Conservation (phyloP, 2,329 filamentous ascomycete genomes). For the Cytospora paraplurivora region DNA sequence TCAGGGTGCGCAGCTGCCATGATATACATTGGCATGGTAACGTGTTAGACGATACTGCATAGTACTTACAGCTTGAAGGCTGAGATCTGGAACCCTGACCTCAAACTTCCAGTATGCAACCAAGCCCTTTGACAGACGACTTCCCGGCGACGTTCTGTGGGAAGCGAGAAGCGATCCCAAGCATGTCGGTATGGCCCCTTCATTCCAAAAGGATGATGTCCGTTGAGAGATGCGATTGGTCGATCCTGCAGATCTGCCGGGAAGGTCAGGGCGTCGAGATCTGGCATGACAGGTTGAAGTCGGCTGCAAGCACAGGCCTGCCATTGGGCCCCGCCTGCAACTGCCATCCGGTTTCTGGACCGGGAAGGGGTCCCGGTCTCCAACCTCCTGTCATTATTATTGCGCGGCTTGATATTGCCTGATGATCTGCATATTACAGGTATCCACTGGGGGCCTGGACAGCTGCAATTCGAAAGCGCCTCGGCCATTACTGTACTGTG, state of each 20-base stretch:
- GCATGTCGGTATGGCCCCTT: slow-evolving; percentile 14
- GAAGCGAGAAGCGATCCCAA: slow-evolving; percentile 10
- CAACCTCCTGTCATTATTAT: slow-evolving; percentile 25
- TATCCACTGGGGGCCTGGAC: slow-evolving; percentile 4
- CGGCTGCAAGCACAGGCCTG: slow-evolving; percentile 27
- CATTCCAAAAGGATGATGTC: slow-evolving; percentile 9
- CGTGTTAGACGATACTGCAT: not conserved
- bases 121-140: slow-evolving; percentile 20
- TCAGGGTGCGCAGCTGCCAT: slow-evolving; percentile 11
- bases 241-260: slow-evolving; percentile 29
- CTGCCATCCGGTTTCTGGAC: slow-evolving; percentile 30
- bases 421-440: slow-evolving; percentile 21
- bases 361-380: slow-evolving; percentile 19
- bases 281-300: slow-evolving; percentile 29
- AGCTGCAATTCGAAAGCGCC: not conserved
- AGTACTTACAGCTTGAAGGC: slow-evolving; percentile 1
- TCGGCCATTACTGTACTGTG: not conserved
- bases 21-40: not conserved
- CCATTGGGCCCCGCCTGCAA: slow-evolving; percentile 27
- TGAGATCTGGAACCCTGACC: slow-evolving; percentile 12
- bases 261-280: slow-evolving; percentile 27
- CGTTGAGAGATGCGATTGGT: slow-evolving; percentile 27
- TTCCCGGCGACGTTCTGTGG: not conserved
- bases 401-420: slow-evolving; percentile 20
- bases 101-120: slow-evolving; percentile 11